Evolutionary conservation across 2,329 filamentous ascomycete species (phyloP).

Genomic region (Xylariaceae sp.): DNA sequence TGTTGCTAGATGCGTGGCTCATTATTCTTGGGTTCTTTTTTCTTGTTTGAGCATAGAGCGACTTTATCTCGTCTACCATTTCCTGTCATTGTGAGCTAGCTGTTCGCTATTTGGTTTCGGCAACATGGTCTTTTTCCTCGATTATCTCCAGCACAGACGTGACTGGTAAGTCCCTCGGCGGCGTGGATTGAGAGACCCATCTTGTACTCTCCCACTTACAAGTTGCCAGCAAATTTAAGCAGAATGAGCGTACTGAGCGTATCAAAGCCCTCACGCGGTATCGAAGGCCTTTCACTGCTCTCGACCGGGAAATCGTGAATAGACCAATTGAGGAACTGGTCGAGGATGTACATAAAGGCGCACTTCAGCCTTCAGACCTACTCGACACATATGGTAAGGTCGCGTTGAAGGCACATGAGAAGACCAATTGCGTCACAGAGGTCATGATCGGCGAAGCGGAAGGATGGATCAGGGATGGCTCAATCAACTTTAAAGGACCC

Average conservation of each 20-base stretch:
- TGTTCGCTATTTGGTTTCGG: neutral
- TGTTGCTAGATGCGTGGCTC: too few species aligned
- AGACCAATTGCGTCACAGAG: constrained; percentile 91
- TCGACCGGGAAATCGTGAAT: constrained; percentile 71
- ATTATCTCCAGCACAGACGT: constrained; percentile 72
- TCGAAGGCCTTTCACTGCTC: constrained; percentile 65
- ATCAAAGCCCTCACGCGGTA: constrained; percentile 73
- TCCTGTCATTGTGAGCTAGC: neutral
- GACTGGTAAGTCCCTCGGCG: constrained; percentile 71
- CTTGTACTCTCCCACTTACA: too few species aligned
- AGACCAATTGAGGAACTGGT: constrained; percentile 81
- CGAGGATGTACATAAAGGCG: constrained; percentile 73
- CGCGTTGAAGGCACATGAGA: constrained; percentile 79
- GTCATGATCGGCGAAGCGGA: constrained; percentile 81
- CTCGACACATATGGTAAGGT: constrained; percentile 89
- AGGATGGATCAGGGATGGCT: constrained; percentile 65
- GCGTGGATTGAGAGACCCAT: too few species aligned
- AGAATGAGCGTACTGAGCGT: constrained; percentile 72
- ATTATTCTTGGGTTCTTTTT: too few species aligned
- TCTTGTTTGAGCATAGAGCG: too few species aligned
- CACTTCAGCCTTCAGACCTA: constrained; percentile 70
- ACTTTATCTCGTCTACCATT: neutral
- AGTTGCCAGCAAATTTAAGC: constrained; percentile 72
- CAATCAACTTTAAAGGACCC: constrained; percentile 76
- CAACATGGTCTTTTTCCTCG: constrained; percentile 50